Base-by-base conservation (phyloP, 2,329 filamentous ascomycete species). In the Cladosporium sp. region DNA sequence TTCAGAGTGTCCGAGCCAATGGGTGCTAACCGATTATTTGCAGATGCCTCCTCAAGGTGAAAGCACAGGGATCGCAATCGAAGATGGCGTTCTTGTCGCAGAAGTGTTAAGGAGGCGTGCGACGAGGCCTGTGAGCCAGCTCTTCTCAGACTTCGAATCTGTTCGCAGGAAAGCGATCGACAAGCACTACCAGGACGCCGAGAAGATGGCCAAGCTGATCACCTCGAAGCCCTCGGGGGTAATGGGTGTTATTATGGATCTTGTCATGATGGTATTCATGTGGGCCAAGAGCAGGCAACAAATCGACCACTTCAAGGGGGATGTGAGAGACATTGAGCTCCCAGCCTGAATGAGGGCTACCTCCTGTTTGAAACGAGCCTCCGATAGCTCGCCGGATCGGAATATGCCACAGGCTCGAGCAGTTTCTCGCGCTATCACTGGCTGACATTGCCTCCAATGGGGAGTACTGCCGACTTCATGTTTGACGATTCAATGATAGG, bases 1-100 rank as follows among this genome's bases (percentile, higher is more conserved):
- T 33, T 33, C 12, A 15, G 4, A 13, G 13, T 36, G 5, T 15
- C 16, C n/a, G 8, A 38, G 12, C 11, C 11, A 9, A 8, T 6
- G 7, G 41, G 19, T 33, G 29, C 30, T 41, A 43, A 52, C 53
- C 55, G 25, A 60, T 43, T 48, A 15, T 32, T 41, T 9, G 27
- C 16, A 73, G 71, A 74, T 75, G 72, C 72, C 72, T 1, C 72
- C 72, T 0, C 67, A 69, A 18, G 72, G 72, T 38, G 72, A 75
- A 59, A 72, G 69, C 5, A 70, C 70, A 7, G 67, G 70, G 1
- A 69, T 71, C 43, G 71, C 70, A 1, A 61, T 75, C 4, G 72
- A 74, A 51, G 72, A 74, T 49, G 67, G 68, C 1, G 69, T 75
- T 19, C 55, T 73, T 0, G 67, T 75, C 49, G 67, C 71, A 11